phyloP scores from a whole-genome alignment of 2,329 filamentous ascomycete genomes.

The Beauveria caledonica region DNA sequence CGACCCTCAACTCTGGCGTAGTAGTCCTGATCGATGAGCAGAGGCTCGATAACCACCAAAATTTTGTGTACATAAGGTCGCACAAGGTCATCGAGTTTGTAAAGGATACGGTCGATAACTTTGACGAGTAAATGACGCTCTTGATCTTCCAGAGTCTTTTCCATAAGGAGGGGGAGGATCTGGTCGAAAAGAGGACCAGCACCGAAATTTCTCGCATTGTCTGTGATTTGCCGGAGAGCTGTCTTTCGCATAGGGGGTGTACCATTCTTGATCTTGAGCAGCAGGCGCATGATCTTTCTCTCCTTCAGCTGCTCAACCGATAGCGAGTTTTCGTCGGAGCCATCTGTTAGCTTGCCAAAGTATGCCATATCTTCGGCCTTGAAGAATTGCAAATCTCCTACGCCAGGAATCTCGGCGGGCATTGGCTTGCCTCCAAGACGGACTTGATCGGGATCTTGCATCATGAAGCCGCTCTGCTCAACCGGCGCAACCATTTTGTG shows the following conservation, averaged over 20 bases:
- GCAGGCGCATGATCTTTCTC: constrained; percentile 92
- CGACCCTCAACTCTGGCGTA: constrained; percentile 96
- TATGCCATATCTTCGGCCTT: constrained; percentile 98
- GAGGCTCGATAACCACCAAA: constrained; percentile 94
- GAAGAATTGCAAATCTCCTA: constrained; percentile 95
- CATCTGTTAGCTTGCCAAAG: constrained; percentile 94
- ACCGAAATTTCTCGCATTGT: constrained; percentile 94
- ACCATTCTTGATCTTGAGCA: constrained; percentile 98
- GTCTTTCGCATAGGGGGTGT: constrained; percentile 99
- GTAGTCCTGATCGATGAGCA: constrained; percentile 98
- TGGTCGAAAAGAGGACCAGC: constrained; percentile 94
- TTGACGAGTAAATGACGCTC: constrained; percentile 97
- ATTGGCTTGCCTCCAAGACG: constrained; percentile 81
- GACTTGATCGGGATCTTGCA: constrained; percentile 86
- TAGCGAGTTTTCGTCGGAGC: constrained; percentile 82
- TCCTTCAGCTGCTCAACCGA: constrained; percentile 95
- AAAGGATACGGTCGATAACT: constrained; percentile 95
- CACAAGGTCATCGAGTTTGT: constrained; percentile 96
- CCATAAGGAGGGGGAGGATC: constrained; percentile 93
- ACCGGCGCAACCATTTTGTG: constrained; percentile 69
- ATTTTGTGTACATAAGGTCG: constrained; percentile 98
- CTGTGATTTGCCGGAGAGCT: constrained; percentile 89
- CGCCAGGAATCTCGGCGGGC: constrained; percentile 89
- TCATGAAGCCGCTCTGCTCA: constrained; percentile 84
- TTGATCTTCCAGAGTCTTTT: constrained; percentile 94